These are phyloP conservation scores for Gloeostereum incarnatum DNA, from an alignment of 768 basidiomycete species.

Conservation along the genomic window DNA sequence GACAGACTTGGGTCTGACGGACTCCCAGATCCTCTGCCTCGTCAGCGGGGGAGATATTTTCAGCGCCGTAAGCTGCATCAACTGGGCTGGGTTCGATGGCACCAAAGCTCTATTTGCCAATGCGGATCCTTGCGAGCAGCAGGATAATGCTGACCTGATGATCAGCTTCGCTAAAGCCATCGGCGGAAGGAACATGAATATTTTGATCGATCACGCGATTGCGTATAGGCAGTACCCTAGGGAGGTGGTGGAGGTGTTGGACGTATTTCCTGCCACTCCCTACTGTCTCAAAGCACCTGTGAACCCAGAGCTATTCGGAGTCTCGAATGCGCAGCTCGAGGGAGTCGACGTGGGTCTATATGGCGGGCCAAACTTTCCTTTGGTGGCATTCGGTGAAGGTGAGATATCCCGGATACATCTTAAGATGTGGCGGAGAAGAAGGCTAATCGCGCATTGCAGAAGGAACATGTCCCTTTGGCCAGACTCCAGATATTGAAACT, in stretches of 20 bases:
- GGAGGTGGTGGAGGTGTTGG: slow-evolving; percentile 31
- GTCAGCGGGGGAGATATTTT: slow-evolving; percentile 30
- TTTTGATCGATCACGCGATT: slow-evolving; percentile 31
- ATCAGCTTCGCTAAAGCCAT: slow-evolving; percentile 37
- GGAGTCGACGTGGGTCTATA: slow-evolving; percentile 34
- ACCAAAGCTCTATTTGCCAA: slow-evolving; percentile 34
- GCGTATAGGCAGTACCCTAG: slow-evolving; percentile 32
- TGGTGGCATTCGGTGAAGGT: slow-evolving; percentile 37
- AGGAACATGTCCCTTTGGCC: slow-evolving; percentile 36
- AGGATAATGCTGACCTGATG: slow-evolving; percentile 39
- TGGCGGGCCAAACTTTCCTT: slow-evolving; percentile 26
- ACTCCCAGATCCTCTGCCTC: slow-evolving; percentile 38
- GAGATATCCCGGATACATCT: slow-evolving; percentile 11
- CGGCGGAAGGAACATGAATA: slow-evolving; percentile 27
- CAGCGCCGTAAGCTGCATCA: slow-evolving; percentile 29
- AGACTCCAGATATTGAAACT: slow-evolving; percentile 26
- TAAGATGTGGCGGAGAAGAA: neutral
- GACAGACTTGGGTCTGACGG: slow-evolving; percentile 18
- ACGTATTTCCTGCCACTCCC: slow-evolving; percentile 33
- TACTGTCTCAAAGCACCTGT: slow-evolving; percentile 31
- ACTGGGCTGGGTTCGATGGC: slow-evolving; percentile 27
- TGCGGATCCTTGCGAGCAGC: slow-evolving; percentile 38
- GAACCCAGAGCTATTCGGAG: slow-evolving; percentile 29
- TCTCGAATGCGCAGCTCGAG: slow-evolving; percentile 30
- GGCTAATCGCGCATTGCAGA: slow-evolving; percentile 13